Evolutionary conservation across 2,329 filamentous ascomycete genomes (phyloP), one percentile per base, ranked within the genome.

Genomic region (Sclerotinia nivalis): DNA sequence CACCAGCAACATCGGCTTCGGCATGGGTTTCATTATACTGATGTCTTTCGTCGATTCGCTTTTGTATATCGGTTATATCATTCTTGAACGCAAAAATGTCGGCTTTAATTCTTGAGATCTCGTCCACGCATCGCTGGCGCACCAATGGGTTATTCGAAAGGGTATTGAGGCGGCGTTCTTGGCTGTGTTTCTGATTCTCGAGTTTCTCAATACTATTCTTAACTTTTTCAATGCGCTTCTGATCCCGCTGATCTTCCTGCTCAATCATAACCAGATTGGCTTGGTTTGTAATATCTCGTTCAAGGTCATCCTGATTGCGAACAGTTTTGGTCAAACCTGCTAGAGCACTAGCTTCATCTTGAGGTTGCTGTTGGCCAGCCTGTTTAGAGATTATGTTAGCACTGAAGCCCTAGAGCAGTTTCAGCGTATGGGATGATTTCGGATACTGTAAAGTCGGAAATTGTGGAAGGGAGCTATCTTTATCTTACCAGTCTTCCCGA

Each of bases 221-320:
- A 8, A 88, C 81, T 74, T 86, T 89, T 58, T 85, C 84, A 65
- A 91, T 90, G 40, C 88, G 85, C 69, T 86, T 88, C 74, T 86
- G 82, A 69, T 91, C 88, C 72, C 84, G 85, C 75, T 87, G 86
- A 74, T 90, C 87, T 72, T 91, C 88, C 54, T 84, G 84, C 69
- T 89, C 87, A 58, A 86, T 85, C 69, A 90, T 79, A 0, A 84
- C 86, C 25, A 85, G 81, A 68, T 85, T 88, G 5, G 88, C 88
- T 74, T 90, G 85, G 22, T 84, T 78, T 1, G 87, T 87, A 73
- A 98, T 96, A 77, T 97, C 93, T 72, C 93, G 87, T 80, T 97
- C 95, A 28, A 98, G 82, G 71, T 97, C 94, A 81, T 94, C 90
- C 79, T 98, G 95, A 76, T 97, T 89, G 70, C 93, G 89, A 31